Base-by-base conservation (phyloP, 2,329 filamentous ascomycete genomes). In the Bipolaris gigantea region DNA sequence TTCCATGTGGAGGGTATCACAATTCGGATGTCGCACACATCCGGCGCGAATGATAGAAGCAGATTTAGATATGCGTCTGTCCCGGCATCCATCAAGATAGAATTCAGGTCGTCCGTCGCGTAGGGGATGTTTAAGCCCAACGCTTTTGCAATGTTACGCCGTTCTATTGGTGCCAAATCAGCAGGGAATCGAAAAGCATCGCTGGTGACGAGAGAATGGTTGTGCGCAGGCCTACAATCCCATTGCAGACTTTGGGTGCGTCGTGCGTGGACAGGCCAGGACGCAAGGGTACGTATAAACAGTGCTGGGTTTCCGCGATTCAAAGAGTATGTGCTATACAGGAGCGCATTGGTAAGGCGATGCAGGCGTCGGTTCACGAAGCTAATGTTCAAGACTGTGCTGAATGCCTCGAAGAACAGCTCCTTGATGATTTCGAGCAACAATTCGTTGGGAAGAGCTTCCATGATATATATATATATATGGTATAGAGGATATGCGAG, bases 241-340 rank as follows among this genome's bases (percentile, higher is more conserved):
- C 52, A 57, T 18, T 35, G 33, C n/a, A 57, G 6, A 2, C 2
- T 27, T 16, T 46, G 27, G 9, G 55, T 44, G 32, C 34, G 51
- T 27, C 30, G 34, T n/a, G 34, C 40, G 7, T 46, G 48, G 11
- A 18, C 18, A 2, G 43, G 27, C 7, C 23, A 46, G 1, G 55
- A 48, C 15, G 55, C 47, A 45, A 57, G 43, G 10, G 52, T 38
- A 30, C 51, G 46, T 27, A 57, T 50, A 21, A 55, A 48, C 5
- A 50, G 41, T 15, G 40, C 44, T 8, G 55, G 35, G 8, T 48
- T 18, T 25, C 18, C 34, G 19, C 8, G 11, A 10, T 15, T 6
- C 4, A 43, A 27, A 4, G n/a, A 27, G 35, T 38, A 57, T 6
- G 13, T 27, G 34, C 16, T 41, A 16, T 49, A 57, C 9, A 42